phyloP scores from a whole-genome alignment of 2,329 filamentous ascomycete species.

The Calonectria pseudoturangicola region DNA sequence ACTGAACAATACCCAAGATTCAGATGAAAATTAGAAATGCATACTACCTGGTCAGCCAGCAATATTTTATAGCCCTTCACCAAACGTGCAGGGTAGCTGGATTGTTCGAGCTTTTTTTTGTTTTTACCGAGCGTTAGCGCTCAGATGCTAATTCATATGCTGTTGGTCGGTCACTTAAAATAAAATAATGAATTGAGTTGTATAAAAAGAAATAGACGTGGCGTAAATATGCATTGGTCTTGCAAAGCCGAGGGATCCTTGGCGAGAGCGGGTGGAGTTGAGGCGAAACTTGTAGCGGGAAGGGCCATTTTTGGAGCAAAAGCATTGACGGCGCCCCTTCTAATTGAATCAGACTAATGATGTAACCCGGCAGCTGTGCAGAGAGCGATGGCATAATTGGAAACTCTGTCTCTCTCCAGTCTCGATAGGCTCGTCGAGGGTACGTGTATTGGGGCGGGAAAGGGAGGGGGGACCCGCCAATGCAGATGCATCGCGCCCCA shows the following conservation, averaged over 20 bases:
- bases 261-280: background rate
- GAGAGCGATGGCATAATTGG: background rate
- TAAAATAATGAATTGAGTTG: background rate
- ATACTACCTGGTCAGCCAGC: no score
- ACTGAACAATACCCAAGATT: no score
- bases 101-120: no score
- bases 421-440: background rate
- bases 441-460: constrained; percentile 10
- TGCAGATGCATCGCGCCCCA: background rate
- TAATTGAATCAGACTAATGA: constrained; percentile 21
- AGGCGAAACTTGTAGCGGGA: constrained; percentile 2
- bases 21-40: no score
- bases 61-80: background rate
- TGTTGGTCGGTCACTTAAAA: background rate
- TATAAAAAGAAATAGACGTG: constrained; percentile 17
- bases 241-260: background rate
- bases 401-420: constrained; percentile 1
- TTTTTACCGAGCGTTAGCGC: background rate
- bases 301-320: background rate
- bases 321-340: constrained; percentile 30
- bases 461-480: background rate
- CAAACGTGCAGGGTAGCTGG: background rate
- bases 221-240: background rate
- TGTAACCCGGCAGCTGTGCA: background rate
- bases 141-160: constrained; percentile 8